Evolutionary conservation across 768 basidiomycete genomes (phyloP), one percentile per base, ranked within the genome.

Genomic region (Mycena belliarum): DNA sequence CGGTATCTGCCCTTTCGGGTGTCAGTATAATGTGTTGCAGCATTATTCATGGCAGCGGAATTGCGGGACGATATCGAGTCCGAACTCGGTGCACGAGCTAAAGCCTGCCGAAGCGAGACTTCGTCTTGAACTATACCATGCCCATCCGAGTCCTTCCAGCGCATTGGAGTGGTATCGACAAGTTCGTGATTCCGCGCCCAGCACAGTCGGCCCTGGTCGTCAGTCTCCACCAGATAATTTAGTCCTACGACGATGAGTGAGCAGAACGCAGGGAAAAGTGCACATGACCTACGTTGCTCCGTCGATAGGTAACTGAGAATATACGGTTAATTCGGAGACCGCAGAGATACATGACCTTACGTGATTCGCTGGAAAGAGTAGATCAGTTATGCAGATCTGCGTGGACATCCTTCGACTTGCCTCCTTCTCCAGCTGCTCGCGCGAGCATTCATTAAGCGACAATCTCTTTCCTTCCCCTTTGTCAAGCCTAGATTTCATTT

Each of bases 121-220:
- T 72, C 72, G 28, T 74, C 67, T 8, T 81, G 76, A 3, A 83
- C 71, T 24, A 86, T 81, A 0, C 88, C 87, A 37, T 65, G 52
- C 0, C 85, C 85, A 21, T 78, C 85, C 5, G 81, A 75, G 59
- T 88, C 86, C 67, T 82, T 84, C 86, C 86, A 88, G 32, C 74
- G 74, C 0, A 81, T 82, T 4, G 83, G 75, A 3, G 82, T 76
- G 0, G 86, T 88, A 66, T 88, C 86, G 10, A 88, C 80, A 3
- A 80, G 71, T 57, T 82, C 76, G 38, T 81, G 73, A 61, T 81
- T 86, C 48, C 79, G 79, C 3, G 80, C 83, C 85, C 85, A 87
- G 6, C 77, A 73, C 10, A 86, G 74, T 53, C 74, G 79, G 2
- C 87, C 87, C 20, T 79, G 70, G 0, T 69, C 59, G 59, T 82